Evolutionary conservation across 352 stramenopile species (phyloP).

Genomic region (Globisporangium nagaii): DNA sequence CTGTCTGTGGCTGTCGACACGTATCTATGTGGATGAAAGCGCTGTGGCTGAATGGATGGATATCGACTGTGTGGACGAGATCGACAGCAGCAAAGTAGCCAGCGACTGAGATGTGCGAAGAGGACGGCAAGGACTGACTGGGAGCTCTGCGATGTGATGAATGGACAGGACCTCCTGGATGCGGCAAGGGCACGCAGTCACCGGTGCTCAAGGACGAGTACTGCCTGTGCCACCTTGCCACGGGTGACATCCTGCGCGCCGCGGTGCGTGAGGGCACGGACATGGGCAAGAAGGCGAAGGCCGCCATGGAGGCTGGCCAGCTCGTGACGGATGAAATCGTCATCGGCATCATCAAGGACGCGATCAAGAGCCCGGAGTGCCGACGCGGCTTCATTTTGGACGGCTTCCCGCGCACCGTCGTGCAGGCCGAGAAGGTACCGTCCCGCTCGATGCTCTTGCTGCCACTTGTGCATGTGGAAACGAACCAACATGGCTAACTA

Average conservation of each 20-base stretch:
- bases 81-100: too few relatives aligned
- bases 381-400: conserved; percentile 99
- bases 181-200: conserved; percentile 99
- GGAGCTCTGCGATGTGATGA: neutral
- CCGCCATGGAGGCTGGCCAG: conserved; percentile 95
- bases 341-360: conserved; percentile 99
- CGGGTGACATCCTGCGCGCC: conserved; percentile 98
- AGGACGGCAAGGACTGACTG: too few relatives aligned
- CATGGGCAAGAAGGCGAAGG: conserved; percentile 97
- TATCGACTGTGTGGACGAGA: too few relatives aligned
- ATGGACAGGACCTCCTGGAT: conserved; percentile 84
- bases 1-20: neutral
- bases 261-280: conserved; percentile 95
- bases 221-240: conserved; percentile 97
- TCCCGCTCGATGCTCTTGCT: too few relatives aligned
- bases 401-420: conserved; percentile 98
- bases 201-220: conserved; percentile 98
- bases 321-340: conserved; percentile 98
- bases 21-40: neutral
- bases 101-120: too few relatives aligned
- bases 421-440: conserved; percentile 93
- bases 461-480: too few relatives aligned
- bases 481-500: conserved; percentile 2
- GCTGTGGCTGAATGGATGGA: too few relatives aligned
- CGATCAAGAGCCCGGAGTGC: conserved; percentile 96